phyloP scores from a whole-genome alignment of 352 stramenopile species.

The Globisporangium spiculum region DNA sequence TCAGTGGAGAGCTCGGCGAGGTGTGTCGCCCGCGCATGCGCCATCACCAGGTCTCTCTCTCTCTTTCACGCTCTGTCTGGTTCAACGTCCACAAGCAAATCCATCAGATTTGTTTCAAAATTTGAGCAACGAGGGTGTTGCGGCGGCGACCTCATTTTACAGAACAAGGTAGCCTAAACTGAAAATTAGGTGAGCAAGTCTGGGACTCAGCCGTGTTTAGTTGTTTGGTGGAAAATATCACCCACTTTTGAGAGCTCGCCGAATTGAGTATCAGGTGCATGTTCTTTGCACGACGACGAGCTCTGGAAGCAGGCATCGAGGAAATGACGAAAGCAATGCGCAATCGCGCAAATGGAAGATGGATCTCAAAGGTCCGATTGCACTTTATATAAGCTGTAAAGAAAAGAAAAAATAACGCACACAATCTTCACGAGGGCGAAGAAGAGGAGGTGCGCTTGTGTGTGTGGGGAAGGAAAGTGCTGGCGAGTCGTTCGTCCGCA shows the following conservation, averaged over 20 bases:
- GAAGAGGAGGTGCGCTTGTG: background rate
- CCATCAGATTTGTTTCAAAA: background rate
- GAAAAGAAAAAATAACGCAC: background rate
- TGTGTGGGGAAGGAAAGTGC: background rate
- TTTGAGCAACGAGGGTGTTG: background rate
- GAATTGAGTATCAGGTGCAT: background rate
- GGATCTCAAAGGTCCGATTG: background rate
- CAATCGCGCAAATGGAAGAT: background rate
- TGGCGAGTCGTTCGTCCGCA: background rate
- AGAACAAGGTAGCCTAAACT: background rate
- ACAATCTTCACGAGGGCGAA: background rate
- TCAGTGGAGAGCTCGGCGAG: constrained; percentile 38
- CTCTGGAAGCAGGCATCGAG: no score
- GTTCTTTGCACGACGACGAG: background rate
- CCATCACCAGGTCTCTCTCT: background rate
- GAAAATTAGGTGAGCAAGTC: background rate
- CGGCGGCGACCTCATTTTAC: background rate
- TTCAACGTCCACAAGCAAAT: background rate
- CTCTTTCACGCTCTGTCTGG: background rate
- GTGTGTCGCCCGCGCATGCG: background rate
- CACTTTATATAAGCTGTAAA: constrained; percentile 1
- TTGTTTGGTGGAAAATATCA: background rate
- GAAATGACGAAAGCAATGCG: background rate
- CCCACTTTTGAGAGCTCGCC: background rate
- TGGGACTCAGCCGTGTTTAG: background rate